Evolutionary conservation across 2,329 filamentous ascomycete species (phyloP), one percentile per base, ranked within the genome.

Genomic region (Penicillium rolfsii): DNA sequence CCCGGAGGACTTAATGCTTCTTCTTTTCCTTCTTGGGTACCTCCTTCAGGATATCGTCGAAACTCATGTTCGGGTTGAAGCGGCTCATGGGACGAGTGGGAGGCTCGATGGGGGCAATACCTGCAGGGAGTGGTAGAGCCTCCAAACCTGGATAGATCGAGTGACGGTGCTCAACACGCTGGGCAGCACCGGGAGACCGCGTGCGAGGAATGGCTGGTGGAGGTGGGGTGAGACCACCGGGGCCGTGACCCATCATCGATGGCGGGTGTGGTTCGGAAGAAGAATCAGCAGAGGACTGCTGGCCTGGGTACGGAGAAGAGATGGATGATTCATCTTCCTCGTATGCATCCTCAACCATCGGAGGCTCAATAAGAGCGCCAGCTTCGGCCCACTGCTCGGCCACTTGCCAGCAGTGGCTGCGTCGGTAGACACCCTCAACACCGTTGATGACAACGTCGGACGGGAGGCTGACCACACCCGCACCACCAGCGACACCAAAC

Each of bases 381-480:
- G 79, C 77, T 38, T 80, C 78, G 8, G 81, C 81, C 88, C 88
- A 90, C 66, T 83, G 80, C 66, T 85, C 82, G 3, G 87, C 88
- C 68, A 84, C 81, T 60, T 82, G 77, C 88, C 88, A 91, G 75
- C 88, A 90, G 71, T 91, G 88, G 62, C 85, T 88, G 45, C 88
- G 84, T 16, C 85, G 83, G 73, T 89, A 91, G 46, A 89, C 84
- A 48, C 85, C 87, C 70, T 91, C 88, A 1, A 88, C 83, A 19
- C 88, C 85, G 67, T 89, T 83, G 64, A 88, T 84, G 46, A 90
- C 84, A 28, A 89, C 77, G 68, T 90, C 87, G 0, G 83, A 83
- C 1, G 88, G 87, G 5, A 90, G 74, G 62, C 79, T 84, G 45
- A 89, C 87, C 8, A 89, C 81, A 45, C 84, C 84, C 26, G 81